A percentile compares a stretch with the other conserved stretches of the same genome.
phyloP scores from a whole-genome alignment of 2,329 filamentous ascomycete species.

The Drechslerella coelobrocha region DNA sequence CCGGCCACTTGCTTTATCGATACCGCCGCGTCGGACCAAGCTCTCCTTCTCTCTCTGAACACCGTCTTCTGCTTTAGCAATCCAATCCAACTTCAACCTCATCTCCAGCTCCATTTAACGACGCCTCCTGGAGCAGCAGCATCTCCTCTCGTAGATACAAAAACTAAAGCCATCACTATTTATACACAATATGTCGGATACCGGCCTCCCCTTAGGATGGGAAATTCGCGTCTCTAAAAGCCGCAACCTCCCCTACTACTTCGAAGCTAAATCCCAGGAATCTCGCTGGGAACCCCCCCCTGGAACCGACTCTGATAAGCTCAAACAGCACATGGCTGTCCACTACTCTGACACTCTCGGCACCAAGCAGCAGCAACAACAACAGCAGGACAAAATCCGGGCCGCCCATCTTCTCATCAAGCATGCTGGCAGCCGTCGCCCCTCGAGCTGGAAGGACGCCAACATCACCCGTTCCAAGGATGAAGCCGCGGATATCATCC shows the following conservation, averaged over 20 bases:
- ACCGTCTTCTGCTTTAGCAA: background rate
- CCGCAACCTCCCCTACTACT: constrained; percentile 99
- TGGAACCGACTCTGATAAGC: constrained; percentile 85
- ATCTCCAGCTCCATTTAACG: background rate
- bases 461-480: constrained; percentile 86
- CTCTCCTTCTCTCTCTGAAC: no score
- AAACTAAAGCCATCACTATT: background rate
- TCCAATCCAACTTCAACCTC: background rate
- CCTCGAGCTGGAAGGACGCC: constrained; percentile 88
- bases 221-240: constrained; percentile 98
- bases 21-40: background rate
- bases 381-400: constrained; percentile 76
- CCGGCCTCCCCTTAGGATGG: constrained; percentile 84
- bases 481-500: constrained; percentile 80
- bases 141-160: no score
- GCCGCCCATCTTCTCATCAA: constrained; percentile 93
- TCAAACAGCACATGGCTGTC: constrained; percentile 91
- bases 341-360: constrained; percentile 72
- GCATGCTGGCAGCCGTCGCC: constrained; percentile 84
- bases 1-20: background rate
- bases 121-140: no score
- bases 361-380: constrained; percentile 58
- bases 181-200: constrained; percentile 66
- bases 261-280: constrained; percentile 83
- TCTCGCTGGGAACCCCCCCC: constrained; percentile 94